phyloP scores from a whole-genome alignment of 2,329 filamentous ascomycete genomes.

The Rutstroemia sp. region DNA sequence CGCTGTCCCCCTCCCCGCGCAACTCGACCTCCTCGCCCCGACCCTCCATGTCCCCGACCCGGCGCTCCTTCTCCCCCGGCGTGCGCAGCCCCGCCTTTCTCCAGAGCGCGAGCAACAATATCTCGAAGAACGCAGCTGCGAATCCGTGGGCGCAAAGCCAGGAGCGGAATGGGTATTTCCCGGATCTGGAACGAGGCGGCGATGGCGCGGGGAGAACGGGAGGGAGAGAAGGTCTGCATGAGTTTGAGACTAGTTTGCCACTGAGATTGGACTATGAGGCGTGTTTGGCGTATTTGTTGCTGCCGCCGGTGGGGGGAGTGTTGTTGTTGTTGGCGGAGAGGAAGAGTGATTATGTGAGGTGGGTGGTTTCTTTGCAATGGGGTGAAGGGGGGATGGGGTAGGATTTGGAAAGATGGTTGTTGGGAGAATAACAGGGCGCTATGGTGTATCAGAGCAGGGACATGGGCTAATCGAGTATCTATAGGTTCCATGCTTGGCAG shows the following conservation, averaged over 20 bases:
- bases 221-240: conserved; percentile 50
- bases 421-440: too few species aligned
- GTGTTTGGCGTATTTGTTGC: conserved; percentile 74
- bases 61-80: conserved; percentile 37
- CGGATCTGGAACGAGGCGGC: not conserved
- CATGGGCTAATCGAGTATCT: conserved; percentile 5
- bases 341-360: conserved; percentile 96
- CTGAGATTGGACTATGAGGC: conserved; percentile 86
- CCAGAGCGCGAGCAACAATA: conserved; percentile 2
- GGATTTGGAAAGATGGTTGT: not conserved
- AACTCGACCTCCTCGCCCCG: conserved; percentile 27
- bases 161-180: conserved; percentile 14
- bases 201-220: conserved; percentile 1
- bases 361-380: conserved; percentile 25
- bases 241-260: conserved; percentile 88
- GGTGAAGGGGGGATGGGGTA: not conserved
- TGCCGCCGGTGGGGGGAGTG: conserved; percentile 82
- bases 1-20: conserved; percentile 61
- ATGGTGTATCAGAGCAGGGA: not conserved
- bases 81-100: conserved; percentile 30
- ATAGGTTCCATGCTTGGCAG: conserved; percentile 94
- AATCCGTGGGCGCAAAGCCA: conserved; percentile 11
- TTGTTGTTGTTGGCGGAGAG: conserved; percentile 79
- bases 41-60: conserved; percentile 46
- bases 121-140: conserved; percentile 20